Conservation (phyloP, 139 green algal genomes). For the Chlorella sp. region DNA sequence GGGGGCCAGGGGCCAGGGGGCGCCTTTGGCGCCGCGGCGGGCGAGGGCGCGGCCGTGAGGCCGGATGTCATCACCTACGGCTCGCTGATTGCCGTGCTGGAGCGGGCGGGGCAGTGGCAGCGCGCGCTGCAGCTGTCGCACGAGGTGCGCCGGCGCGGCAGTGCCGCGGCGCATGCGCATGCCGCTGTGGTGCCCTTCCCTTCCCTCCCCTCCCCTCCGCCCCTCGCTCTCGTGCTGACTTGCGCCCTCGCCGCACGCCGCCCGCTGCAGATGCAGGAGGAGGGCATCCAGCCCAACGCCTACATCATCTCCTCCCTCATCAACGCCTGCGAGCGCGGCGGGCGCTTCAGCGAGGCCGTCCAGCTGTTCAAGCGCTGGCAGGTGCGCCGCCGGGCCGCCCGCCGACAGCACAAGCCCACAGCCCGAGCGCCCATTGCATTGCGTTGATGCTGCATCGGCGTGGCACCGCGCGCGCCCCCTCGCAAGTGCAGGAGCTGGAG, state of each 20-base stretch:
- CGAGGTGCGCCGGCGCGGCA: constrained; percentile 9
- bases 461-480: not conserved
- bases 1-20: no score
- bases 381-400: no score
- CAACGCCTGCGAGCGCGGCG: constrained; percentile 51
- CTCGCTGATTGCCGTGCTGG: constrained; percentile 70
- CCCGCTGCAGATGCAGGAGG: constrained; percentile 20
- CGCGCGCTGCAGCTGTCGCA: constrained; percentile 37
- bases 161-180: no score
- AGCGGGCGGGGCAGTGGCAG: constrained; percentile 39
- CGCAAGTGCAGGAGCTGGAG: constrained; percentile 1
- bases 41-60: constrained; percentile 34
- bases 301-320: constrained; percentile 53
- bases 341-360: constrained; percentile 45
- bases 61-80: constrained; percentile 81
- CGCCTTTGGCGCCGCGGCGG: no score
- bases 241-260: no score
- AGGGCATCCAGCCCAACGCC: constrained; percentile 35
- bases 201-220: no score
- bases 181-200: no score
- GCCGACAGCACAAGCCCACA: no score
- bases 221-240: no score
- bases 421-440: no score
- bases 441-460: no score
- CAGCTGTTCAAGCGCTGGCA: constrained; percentile 54